Percentiles rank a stretch among this genome's conserved stretches.
Conservation (phyloP, 2,329 filamentous ascomycete species). For the Verticillium dahliae region DNA sequence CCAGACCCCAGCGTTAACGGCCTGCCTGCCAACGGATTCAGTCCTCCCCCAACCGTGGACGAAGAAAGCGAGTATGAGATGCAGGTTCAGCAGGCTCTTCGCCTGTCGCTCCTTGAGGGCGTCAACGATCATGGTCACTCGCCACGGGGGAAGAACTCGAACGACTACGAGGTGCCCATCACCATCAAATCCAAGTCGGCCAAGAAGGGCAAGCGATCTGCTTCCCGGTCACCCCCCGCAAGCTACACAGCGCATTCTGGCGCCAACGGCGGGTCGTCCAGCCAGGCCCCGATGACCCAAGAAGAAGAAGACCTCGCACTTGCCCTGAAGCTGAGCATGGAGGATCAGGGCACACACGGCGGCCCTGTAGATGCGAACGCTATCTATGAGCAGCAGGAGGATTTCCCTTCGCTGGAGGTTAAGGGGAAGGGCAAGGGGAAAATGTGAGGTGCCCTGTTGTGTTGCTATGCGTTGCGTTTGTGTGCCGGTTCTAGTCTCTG, state of each 20-base stretch:
- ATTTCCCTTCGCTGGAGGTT: slow-evolving; percentile 32
- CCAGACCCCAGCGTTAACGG: slow-evolving; percentile 47
- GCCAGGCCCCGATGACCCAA: not conserved
- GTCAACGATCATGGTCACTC: slow-evolving; percentile 40
- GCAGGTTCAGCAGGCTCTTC: slow-evolving; percentile 57
- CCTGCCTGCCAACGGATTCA: slow-evolving; percentile 11
- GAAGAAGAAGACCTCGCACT: slow-evolving; percentile 53
- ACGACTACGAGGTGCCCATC: slow-evolving; percentile 45
- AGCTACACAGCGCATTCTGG: slow-evolving; percentile 21
- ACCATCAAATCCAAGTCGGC: slow-evolving; percentile 36
- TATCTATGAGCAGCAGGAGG: slow-evolving; percentile 22
- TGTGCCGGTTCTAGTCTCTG: not conserved
- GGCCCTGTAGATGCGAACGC: slow-evolving; percentile 20
- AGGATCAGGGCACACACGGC: slow-evolving; percentile 32
- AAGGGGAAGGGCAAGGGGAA: slow-evolving; percentile 39
- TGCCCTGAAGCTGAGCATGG: slow-evolving; percentile 53
- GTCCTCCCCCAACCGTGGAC: slow-evolving; percentile 24
- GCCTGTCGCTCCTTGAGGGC: slow-evolving; percentile 52
- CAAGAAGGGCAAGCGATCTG: slow-evolving; percentile 32
- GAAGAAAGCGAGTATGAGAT: slow-evolving; percentile 50
- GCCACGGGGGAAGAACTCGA: slow-evolving; percentile 35
- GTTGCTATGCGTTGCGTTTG: not conserved
- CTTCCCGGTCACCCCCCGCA: slow-evolving; percentile 25
- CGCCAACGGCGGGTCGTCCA: slow-evolving; percentile 13
- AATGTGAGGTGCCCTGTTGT: slow-evolving; percentile 11